Percentiles rank a stretch among this genome's conserved stretches.
Conservation (phyloP, 306 rosid genomes). For the Senna tora region DNA sequence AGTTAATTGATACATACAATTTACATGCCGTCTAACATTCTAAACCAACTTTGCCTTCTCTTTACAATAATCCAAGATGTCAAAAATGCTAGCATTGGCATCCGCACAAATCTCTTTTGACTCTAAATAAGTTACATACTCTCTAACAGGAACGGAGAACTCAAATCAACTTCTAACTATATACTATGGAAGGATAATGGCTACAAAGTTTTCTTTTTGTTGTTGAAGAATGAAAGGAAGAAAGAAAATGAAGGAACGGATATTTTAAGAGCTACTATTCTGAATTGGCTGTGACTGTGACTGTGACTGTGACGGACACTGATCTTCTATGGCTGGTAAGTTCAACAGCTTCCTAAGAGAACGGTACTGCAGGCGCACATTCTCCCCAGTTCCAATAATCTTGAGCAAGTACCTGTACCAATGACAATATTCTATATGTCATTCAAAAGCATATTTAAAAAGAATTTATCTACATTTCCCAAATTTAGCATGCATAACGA, state of each 20-base stretch:
- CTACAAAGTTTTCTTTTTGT: conserved; percentile 36
- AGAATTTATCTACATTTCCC: neutral
- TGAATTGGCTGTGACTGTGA: conserved; percentile 56
- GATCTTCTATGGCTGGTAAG: conserved; percentile 49
- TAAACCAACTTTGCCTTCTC: conserved; percentile 36
- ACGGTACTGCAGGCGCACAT: conserved; percentile 91
- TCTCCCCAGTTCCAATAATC: conserved; percentile 84
- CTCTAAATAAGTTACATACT: conserved; percentile 33
- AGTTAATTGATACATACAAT: conserved; percentile 39
- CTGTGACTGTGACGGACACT: conserved; percentile 40
- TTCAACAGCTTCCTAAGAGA: conserved; percentile 80
- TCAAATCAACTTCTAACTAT: conserved; percentile 35
- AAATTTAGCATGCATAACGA: conserved; percentile 8
- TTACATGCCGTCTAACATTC: conserved; percentile 39
- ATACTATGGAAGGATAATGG: conserved; percentile 27
- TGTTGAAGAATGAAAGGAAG: conserved; percentile 30
- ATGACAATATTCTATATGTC: conserved; percentile 28
- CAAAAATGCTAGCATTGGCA: conserved; percentile 33
- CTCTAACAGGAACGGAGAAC: conserved; percentile 38
- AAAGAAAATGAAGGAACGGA: conserved; percentile 9
- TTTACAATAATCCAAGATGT: conserved; percentile 44
- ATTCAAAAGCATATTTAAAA: conserved; percentile 9
- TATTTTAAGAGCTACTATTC: conserved; percentile 57
- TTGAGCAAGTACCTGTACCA: conserved; percentile 84
- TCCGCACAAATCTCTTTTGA: conserved; percentile 37